phyloP scores from a whole-genome alignment of 345 rosid genomes.

The Gossypium longicalyx region DNA sequence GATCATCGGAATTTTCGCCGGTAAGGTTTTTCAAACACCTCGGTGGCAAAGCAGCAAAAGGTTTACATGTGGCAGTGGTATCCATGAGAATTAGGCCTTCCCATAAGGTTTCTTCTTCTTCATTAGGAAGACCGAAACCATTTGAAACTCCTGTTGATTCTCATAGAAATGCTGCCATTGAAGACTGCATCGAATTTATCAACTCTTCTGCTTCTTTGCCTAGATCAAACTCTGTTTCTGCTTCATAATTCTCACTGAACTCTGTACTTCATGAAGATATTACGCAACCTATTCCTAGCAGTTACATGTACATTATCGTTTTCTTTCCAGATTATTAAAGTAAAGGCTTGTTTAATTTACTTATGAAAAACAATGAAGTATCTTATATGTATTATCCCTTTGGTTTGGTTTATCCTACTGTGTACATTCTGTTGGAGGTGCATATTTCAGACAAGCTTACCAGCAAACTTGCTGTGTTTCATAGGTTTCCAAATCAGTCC shows the following conservation, averaged over 20 bases:
- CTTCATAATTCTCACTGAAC: constrained; percentile 20
- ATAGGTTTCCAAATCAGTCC: neutral
- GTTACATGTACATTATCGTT: constrained; percentile 13
- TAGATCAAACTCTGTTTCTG: constrained; percentile 43
- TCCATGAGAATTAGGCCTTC: constrained; percentile 37
- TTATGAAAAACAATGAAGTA: neutral
- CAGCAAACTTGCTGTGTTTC: neutral
- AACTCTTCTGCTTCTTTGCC: constrained; percentile 54
- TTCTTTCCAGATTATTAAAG: constrained; percentile 7
- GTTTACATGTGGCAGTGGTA: constrained; percentile 32
- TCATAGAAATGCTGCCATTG: constrained; percentile 58
- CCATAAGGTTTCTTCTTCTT: constrained; percentile 41
- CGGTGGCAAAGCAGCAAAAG: constrained; percentile 38
- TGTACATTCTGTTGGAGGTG: neutral
- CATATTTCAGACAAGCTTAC: neutral
- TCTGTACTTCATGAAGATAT: neutral
- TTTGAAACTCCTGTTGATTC: constrained; percentile 40
- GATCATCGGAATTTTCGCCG: constrained; percentile 40
- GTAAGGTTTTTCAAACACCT: constrained; percentile 44
- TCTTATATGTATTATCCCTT: neutral
- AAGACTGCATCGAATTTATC: constrained; percentile 83
- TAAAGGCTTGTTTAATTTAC: constrained; percentile 4
- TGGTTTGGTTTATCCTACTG: neutral
- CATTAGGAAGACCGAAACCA: constrained; percentile 40
- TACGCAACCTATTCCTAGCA: neutral